Evolutionary conservation across 164 flowering plant species (phyloP), one percentile per base, ranked within the genome.

Genomic region (Tetracentron sinense): DNA sequence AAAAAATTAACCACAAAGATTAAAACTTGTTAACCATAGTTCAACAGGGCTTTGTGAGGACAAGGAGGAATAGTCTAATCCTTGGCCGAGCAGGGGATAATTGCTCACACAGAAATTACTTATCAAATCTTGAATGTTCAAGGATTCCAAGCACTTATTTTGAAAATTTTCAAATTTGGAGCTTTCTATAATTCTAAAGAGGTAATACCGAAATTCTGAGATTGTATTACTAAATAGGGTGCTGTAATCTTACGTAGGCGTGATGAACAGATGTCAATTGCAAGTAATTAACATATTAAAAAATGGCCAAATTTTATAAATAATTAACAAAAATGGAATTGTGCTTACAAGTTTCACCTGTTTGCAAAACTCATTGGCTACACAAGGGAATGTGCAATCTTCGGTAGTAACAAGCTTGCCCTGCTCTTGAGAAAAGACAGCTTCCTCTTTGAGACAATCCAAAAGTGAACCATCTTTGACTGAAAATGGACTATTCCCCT

Each of bases 311-410:
- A 11, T 46, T n/a, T n/a, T n/a, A 68, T 31, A 11, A 44, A 44
- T 23, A 44, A 17, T 33, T 8, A 4, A 38, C 44, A 47, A 5
- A 17, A 38, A 15, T 29, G 26, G 10, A 19, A 11, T 58, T 49
- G 25, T 29, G 47, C 83, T 81, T 71, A 78, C 90, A 64, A 64
- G 63, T 59, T 74, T 74, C 65, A 69, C 75, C 55, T 69, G 61
- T 27, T 62, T 27, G 50, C 67, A 67, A 25, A 31, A 61, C 62
- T 56, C 27, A 20, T 42, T 44, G 27, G 54, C 61, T 28, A 54
- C 33, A 29, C 12, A 29, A 15, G 65, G 54, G 28, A 29, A 54
- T 42, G 58, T 35, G 49, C 56, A 48, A 69, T 54, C 61, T 65
- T 58, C 56, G 35, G 66, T 38, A 65, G 46, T 42, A 63, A 21